Base-by-base conservation (phyloP, 1,284 basidiomycete genomes). In the Salmacisia buchloeana region DNA sequence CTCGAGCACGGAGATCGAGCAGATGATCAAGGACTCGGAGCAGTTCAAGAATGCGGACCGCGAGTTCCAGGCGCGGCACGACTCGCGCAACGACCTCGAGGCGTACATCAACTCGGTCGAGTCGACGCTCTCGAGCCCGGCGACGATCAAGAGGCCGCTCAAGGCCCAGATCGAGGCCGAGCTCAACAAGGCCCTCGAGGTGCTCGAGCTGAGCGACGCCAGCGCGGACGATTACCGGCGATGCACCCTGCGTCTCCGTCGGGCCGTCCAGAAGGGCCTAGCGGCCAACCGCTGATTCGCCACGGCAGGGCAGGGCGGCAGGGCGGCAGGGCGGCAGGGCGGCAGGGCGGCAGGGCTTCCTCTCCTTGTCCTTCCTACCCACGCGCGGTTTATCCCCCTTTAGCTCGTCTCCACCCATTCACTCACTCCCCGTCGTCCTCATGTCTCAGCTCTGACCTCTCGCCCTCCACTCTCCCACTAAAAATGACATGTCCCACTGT, bases 11-110 rank as follows among this genome's bases (percentile, higher is more conserved):
- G 77, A 79, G 72, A 79, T 79, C 62, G 77, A 79, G 67, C 76
- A 79, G 73, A 79, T 79, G 77, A 78, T 79, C 76, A 78, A 78
- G 75, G 77, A 79, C 62, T 74, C 75, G 66, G 77, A 79, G 71
- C 71, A 72, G 61, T 79, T 78, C 77, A 76, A 75, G 75, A 72
- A 75, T 66, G 70, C 73, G 58, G 77, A 79, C 75, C 73, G 74
- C 66, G 77, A 79, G 72, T 79, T 79, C 76, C 75, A 75, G 62
- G 77, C 77, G 59, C 73, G 75, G 65, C 77, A 79, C 75, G 77
- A 79, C 68, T 73, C 76, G 62, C 69, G 70, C 64, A 75, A 77
- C 70, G 77, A 79, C 71, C 72, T 79, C 62, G 76, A 77, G 72
- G 76, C 76, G 23, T 79, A 79, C 72, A 75, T 76, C 34, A 72